phyloP scores from a whole-genome alignment of 2,329 filamentous ascomycete genomes.

The Pseudogymnoascus sp. region DNA sequence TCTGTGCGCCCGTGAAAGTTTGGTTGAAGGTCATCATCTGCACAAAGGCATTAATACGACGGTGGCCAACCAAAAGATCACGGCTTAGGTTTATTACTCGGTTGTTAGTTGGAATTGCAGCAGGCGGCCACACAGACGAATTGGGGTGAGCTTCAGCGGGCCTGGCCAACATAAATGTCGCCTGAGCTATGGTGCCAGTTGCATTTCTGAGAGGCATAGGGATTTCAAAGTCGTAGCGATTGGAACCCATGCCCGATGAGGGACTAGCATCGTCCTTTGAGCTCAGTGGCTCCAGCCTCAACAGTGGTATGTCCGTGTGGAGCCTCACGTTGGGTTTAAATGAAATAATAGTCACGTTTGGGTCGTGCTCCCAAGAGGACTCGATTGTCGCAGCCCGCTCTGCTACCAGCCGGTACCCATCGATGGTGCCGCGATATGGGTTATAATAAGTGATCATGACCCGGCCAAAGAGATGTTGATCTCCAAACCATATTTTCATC shows the following conservation, averaged over 20 bases:
- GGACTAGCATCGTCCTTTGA: conserved; percentile 13
- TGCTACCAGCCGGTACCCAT: conserved; percentile 70
- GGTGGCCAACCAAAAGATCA: conserved; percentile 34
- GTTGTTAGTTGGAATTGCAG: conserved; percentile 52
- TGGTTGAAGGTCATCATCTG: background rate
- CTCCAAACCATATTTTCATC: conserved; percentile 79
- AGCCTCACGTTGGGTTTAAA: conserved; percentile 66
- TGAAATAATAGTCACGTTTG: conserved; percentile 59
- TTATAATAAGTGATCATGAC: conserved; percentile 74
- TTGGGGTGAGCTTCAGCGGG: conserved; percentile 35
- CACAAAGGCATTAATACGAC: conserved; percentile 17
- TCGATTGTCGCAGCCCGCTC: conserved; percentile 48
- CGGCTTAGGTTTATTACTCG: conserved; percentile 42
- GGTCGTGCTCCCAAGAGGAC: conserved; percentile 58
- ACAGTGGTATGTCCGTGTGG: conserved; percentile 66
- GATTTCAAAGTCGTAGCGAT: conserved; percentile 41
- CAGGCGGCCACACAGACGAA: conserved; percentile 67
- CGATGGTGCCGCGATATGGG: conserved; percentile 63
- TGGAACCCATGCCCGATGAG: conserved; percentile 20
- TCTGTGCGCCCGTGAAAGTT: conserved; percentile 22
- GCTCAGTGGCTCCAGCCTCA: conserved; percentile 42
- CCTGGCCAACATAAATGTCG: conserved; percentile 61
- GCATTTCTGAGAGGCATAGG: conserved; percentile 45
- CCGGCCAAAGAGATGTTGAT: conserved; percentile 65
- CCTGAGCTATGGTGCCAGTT: conserved; percentile 46